Percentiles rank a stretch among this genome's conserved stretches.
Conservation (phyloP, 148 eudicot species). For the Camellia sinensis region DNA sequence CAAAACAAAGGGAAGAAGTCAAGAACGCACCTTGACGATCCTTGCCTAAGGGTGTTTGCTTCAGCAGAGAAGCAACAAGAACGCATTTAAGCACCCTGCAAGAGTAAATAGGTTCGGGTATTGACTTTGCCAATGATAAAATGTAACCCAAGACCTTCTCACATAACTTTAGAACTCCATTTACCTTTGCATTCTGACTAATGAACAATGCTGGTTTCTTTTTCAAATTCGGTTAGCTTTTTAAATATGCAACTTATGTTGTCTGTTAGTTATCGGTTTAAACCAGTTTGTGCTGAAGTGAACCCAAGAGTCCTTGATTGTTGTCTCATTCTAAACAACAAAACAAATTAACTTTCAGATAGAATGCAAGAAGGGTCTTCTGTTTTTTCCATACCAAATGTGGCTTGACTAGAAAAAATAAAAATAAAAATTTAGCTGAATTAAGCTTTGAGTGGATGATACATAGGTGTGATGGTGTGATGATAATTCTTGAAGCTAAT, state of each 20-base stretch:
- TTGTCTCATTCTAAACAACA: too few species aligned
- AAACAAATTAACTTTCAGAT: too few species aligned
- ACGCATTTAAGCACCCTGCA: constrained; percentile 30
- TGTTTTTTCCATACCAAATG: too few species aligned
- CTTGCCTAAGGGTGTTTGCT: constrained; percentile 41
- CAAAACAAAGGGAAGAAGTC: constrained; percentile 58
- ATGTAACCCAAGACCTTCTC: constrained; percentile 22
- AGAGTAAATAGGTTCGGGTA: constrained; percentile 89
- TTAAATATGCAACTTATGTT: constrained; percentile 10
- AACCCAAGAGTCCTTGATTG: background rate
- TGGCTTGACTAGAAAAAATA: too few species aligned
- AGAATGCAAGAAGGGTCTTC: too few species aligned
- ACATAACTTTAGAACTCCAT: constrained; percentile 13
- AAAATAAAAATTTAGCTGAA: too few species aligned
- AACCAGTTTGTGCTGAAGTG: background rate
- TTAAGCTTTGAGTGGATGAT: too few species aligned
- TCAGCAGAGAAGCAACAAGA: background rate
- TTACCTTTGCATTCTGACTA: background rate
- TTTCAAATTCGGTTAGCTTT: constrained; percentile 8
- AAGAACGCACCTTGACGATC: constrained; percentile 95
- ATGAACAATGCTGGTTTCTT: constrained; percentile 6
- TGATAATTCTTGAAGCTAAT: too few species aligned
- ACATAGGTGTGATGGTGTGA: too few species aligned
- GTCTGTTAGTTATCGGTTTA: background rate
- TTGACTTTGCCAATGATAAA: constrained; percentile 55